Percentiles rank a stretch among this genome's conserved stretches.
Evolutionary conservation across 2,329 filamentous ascomycete species (phyloP).

Genomic region (Fusarium graminum): DNA sequence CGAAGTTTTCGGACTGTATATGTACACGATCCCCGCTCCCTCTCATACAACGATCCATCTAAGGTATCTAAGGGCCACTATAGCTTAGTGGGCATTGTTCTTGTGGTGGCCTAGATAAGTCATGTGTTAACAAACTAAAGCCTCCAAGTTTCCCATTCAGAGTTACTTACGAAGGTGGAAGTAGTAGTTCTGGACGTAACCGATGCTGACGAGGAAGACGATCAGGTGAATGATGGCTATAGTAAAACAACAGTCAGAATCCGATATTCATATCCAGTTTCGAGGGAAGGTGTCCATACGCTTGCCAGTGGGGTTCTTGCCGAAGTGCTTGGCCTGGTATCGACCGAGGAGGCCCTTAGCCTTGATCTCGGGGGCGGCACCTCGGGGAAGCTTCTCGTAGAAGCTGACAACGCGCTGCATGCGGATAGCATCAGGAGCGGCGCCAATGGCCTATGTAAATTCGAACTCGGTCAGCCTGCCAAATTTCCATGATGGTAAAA

Average conservation of each 20-base stretch:
- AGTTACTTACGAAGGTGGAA: slow-evolving; percentile 94
- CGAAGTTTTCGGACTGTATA: slow-evolving; percentile 55
- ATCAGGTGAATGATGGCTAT: slow-evolving; percentile 91
- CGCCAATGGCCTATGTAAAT: slow-evolving; percentile 82
- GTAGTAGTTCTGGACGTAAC: slow-evolving; percentile 99
- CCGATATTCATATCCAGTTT: slow-evolving; percentile 45
- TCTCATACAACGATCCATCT: slow-evolving; percentile 45
- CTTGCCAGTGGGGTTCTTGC: slow-evolving; percentile 88
- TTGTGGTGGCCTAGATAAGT: slow-evolving; percentile 89
- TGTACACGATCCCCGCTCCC: slow-evolving; percentile 56
- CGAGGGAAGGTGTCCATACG: slow-evolving; percentile 71
- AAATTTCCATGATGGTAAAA: slow-evolving; percentile 30
- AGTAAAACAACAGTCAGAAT: slow-evolving; percentile 44
- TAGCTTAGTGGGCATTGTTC: slow-evolving; percentile 95
- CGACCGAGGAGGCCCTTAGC: slow-evolving; percentile 84
- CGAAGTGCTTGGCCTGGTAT: slow-evolving; percentile 94
- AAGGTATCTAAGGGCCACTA: slow-evolving; percentile 34
- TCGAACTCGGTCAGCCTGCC: slow-evolving; percentile 54
- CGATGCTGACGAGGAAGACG: slow-evolving; percentile 79
- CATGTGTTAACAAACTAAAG: slow-evolving; percentile 33
- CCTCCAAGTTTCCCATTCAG: background rate
- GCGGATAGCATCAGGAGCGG: slow-evolving; percentile 93
- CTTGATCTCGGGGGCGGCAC: slow-evolving; percentile 86
- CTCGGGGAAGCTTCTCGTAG: slow-evolving; percentile 98
- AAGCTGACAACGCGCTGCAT: slow-evolving; percentile 99